Percentiles rank a stretch among this genome's conserved stretches.
Evolutionary conservation across 352 stramenopile genomes (phyloP).

Genomic region (Phytophthora pluvialis): DNA sequence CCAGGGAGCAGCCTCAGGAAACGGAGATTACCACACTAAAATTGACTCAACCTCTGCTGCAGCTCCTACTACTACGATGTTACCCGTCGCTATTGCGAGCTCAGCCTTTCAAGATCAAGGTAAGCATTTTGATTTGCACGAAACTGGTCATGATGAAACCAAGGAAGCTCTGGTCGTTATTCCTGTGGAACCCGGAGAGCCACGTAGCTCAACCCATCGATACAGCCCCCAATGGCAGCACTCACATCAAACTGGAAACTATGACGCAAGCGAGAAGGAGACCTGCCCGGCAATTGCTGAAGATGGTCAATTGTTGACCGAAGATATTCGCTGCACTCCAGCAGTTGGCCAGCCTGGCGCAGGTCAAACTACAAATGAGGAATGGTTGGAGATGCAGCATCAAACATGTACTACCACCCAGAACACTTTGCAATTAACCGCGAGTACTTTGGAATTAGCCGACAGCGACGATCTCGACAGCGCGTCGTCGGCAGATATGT

Average conservation of each 20-base stretch:
- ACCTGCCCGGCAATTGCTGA: neutral
- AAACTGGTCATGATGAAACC: neutral
- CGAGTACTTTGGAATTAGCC: slow-evolving; percentile 30
- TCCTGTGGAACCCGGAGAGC: neutral
- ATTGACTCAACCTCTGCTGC: neutral
- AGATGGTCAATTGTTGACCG: neutral
- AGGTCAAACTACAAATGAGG: slow-evolving; percentile 15
- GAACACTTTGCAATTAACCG: neutral
- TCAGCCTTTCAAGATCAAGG: slow-evolving; percentile 6
- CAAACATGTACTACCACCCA: slow-evolving; percentile 26
- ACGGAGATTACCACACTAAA: neutral
- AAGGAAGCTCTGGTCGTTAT: neutral
- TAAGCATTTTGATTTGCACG: neutral
- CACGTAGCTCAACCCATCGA: neutral
- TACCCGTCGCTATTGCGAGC: neutral
- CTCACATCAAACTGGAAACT: neutral
- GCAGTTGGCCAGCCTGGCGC: neutral
- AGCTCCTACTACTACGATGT: neutral
- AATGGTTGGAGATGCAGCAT: slow-evolving; percentile 29
- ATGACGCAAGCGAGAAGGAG: neutral
- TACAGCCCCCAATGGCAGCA: neutral
- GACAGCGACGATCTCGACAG: slow-evolving; percentile 34
- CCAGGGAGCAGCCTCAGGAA: neutral
- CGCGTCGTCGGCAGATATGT: slow-evolving; percentile 42
- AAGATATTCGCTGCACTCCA: neutral